phyloP scores from a whole-genome alignment of 177 flowering plant species.

The Vitis hybrid region DNA sequence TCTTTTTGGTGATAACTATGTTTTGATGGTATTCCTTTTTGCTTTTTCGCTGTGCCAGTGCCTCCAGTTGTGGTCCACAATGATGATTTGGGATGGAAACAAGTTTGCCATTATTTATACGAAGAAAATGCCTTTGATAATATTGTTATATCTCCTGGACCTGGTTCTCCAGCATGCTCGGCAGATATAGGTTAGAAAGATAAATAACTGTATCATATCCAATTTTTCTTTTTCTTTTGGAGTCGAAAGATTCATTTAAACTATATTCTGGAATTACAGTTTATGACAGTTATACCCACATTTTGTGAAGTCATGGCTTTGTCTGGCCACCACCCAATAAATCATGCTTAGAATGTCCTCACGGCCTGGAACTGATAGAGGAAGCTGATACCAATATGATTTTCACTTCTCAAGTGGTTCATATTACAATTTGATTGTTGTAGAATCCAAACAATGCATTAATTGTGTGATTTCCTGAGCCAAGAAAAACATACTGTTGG shows the following conservation, averaged over 20 bases:
- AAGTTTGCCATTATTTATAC: slow-evolving; percentile 57
- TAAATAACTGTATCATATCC: background rate
- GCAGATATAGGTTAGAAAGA: slow-evolving; percentile 81
- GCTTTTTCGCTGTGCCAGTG: slow-evolving; percentile 38
- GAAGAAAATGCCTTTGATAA: slow-evolving; percentile 87
- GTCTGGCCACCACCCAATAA: background rate
- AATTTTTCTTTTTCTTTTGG: background rate
- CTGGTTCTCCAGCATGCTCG: slow-evolving; percentile 89
- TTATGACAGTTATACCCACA: background rate
- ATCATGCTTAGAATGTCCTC: background rate
- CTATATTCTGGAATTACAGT: background rate
- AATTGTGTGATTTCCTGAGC: background rate
- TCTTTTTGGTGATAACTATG: background rate
- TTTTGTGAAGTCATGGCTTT: background rate
- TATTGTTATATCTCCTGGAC: slow-evolving; percentile 98
- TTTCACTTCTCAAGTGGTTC: too few species aligned
- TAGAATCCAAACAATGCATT: background rate
- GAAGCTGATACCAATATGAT: background rate
- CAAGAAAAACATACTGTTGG: background rate
- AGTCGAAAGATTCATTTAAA: too few species aligned
- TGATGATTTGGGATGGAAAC: slow-evolving; percentile 91
- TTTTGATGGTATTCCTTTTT: slow-evolving; percentile 11
- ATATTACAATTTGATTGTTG: background rate
- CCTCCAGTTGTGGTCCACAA: slow-evolving; percentile 92
- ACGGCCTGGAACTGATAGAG: background rate